Evolutionary conservation across 768 basidiomycete species (phyloP).

Genomic region (Ramaria rubella): DNA sequence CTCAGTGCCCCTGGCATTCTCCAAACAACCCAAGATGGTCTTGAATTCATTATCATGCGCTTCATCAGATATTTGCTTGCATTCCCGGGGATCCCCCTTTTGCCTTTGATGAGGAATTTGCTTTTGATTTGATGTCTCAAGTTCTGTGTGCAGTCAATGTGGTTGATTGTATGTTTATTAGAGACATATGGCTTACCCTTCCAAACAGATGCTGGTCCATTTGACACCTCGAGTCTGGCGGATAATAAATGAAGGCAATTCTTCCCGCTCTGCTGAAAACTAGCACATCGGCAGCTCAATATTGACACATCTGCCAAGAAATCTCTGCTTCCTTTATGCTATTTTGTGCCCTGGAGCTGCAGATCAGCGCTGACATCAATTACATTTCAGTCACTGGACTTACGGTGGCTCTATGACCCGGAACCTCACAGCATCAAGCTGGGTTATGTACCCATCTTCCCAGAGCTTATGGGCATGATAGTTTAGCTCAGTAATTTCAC

Average conservation of each 20-base stretch:
- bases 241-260: not conserved
- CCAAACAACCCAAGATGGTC: not conserved
- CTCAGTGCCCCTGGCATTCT: not conserved
- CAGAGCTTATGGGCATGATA: too few species aligned
- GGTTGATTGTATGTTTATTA: not conserved
- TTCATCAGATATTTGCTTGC: not conserved
- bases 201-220: not conserved
- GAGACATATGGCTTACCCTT: not conserved
- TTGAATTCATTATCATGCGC: not conserved
- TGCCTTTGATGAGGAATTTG: not conserved
- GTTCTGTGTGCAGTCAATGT: not conserved
- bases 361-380: too few species aligned
- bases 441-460: too few species aligned
- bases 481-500: too few species aligned
- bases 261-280: not conserved
- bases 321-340: too few species aligned
- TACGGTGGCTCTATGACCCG: too few species aligned
- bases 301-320: too few species aligned
- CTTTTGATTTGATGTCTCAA: not conserved
- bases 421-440: too few species aligned
- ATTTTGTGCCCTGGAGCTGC: too few species aligned
- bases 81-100: not conserved
- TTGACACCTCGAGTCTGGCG: not conserved
- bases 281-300: too few species aligned
- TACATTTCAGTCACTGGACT: too few species aligned